phyloP scores from a whole-genome alignment of 805 yeast genomes.

The Brettanomyces sp. region DNA sequence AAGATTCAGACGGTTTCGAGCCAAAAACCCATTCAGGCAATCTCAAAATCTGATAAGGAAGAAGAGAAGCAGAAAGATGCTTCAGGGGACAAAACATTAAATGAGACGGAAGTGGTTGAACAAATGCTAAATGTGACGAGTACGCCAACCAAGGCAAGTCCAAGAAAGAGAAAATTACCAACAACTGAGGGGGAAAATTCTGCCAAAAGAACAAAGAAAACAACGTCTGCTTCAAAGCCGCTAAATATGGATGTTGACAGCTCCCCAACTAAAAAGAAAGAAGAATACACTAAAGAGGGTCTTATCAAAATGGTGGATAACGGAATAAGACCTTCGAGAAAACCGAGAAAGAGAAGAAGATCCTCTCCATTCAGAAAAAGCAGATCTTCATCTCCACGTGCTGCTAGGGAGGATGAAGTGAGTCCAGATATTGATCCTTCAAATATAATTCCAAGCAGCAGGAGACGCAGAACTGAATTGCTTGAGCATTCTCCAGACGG shows the following conservation, averaged over 20 bases:
- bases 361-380: neutral
- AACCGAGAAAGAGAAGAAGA: neutral
- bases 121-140: too few species aligned
- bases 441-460: constrained; percentile 12
- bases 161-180: neutral
- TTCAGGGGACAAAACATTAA: too few species aligned
- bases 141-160: too few species aligned
- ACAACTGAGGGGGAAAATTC: neutral
- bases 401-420: constrained; percentile 17
- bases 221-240: neutral
- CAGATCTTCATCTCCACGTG: constrained; percentile 3
- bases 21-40: too few species aligned
- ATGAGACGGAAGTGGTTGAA: too few species aligned
- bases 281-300: neutral
- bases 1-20: too few species aligned
- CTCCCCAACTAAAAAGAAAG: too few species aligned
- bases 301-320: constrained; percentile 1
- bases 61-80: too few species aligned
- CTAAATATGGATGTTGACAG: neutral
- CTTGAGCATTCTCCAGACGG: neutral
- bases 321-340: neutral
- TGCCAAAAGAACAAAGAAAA: neutral
- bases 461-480: constrained; percentile 6
- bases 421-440: constrained; percentile 16
- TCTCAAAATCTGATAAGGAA: too few species aligned